phyloP scores from a whole-genome alignment of 2,329 filamentous ascomycete genomes.

The Paracoccidioides lutzii region DNA sequence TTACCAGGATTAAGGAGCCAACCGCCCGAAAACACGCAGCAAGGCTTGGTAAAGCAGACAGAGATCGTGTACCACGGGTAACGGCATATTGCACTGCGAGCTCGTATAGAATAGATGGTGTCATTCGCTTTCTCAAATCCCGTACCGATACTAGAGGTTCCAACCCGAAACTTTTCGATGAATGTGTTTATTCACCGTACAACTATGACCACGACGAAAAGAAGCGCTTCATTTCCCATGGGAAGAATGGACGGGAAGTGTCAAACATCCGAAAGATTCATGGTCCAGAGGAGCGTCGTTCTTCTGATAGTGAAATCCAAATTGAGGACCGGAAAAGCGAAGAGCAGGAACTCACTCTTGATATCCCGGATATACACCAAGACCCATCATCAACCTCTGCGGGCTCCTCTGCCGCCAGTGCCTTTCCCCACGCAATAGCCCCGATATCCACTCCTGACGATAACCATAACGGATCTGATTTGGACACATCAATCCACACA shows the following conservation, averaged over 20 bases:
- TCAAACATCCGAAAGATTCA: neutral
- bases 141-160: conserved; percentile 63
- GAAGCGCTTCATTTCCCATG: conserved; percentile 11
- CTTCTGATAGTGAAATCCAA: conserved; percentile 56
- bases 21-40: conserved; percentile 86
- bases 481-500: conserved; percentile 79
- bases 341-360: conserved; percentile 49
- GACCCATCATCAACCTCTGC: conserved; percentile 15
- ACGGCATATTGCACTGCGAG: conserved; percentile 95
- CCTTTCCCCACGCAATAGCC: conserved; percentile 6
- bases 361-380: conserved; percentile 39
- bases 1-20: conserved; percentile 93
- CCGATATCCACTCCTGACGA: conserved; percentile 17
- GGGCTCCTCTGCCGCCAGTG: conserved; percentile 3
- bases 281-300: conserved; percentile 13
- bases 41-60: conserved; percentile 81
- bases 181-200: conserved; percentile 95
- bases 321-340: conserved; percentile 47
- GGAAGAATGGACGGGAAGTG: too few species aligned
- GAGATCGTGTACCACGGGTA: conserved; percentile 73
- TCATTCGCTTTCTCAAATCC: conserved; percentile 86
- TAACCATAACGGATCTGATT: conserved; percentile 45
- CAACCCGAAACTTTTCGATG: conserved; percentile 85
- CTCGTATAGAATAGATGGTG: conserved; percentile 74
- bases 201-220: conserved; percentile 51